A percentile compares a stretch with the other conserved stretches of the same genome.
Evolutionary conservation across 495 filamentous ascomycete species (phyloP).

Genomic region (Arthonia radiata): DNA sequence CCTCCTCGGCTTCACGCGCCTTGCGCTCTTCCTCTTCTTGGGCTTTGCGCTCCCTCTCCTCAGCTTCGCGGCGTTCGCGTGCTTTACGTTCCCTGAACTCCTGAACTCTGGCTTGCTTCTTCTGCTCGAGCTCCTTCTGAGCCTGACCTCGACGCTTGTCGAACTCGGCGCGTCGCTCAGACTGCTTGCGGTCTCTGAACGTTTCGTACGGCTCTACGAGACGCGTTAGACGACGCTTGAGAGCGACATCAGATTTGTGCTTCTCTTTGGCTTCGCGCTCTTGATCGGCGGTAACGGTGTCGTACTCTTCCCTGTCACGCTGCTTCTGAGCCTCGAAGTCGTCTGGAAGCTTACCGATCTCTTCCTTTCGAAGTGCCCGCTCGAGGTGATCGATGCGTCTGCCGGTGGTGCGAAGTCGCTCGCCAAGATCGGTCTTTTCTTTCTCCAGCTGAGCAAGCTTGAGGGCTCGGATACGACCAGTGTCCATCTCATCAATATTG

Average conservation of each 20-base stretch:
- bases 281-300: constrained; percentile 47
- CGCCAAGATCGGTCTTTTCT: constrained; percentile 83
- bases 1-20: constrained; percentile 60
- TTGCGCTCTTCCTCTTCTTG: constrained; percentile 70
- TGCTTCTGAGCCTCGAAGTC: constrained; percentile 74
- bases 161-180: constrained; percentile 80
- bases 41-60: constrained; percentile 48
- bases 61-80: constrained; percentile 54
- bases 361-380: constrained; percentile 85
- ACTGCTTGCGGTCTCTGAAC: constrained; percentile 55
- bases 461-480: constrained; percentile 67
- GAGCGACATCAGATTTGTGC: constrained; percentile 68
- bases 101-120: constrained; percentile 65
- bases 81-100: constrained; percentile 51
- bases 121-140: constrained; percentile 67
- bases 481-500: constrained; percentile 67
- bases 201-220: constrained; percentile 57
- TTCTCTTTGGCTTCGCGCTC: constrained; percentile 59
- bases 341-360: constrained; percentile 66
- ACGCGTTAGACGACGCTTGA: constrained; percentile 73
- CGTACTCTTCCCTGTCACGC: constrained; percentile 55
- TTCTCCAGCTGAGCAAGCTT: constrained; percentile 89
- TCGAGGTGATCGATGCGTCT: constrained; percentile 96
- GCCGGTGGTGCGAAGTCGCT: constrained; percentile 70
- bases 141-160: constrained; percentile 77